These are phyloP conservation scores for Castanea crenata DNA, from an alignment of 306 rosid genomes.

Conservation along the genomic window DNA sequence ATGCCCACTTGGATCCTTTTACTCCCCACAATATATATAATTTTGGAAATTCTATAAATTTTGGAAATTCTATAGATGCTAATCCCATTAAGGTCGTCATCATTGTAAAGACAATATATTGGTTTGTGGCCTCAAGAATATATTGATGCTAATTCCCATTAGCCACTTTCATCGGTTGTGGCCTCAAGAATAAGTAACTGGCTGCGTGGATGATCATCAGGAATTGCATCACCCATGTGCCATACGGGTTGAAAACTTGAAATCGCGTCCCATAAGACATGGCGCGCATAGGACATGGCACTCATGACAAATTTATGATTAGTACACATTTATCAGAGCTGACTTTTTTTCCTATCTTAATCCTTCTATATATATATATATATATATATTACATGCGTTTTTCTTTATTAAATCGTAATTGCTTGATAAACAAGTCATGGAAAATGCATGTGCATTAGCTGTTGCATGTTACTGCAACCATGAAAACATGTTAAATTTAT, in stretches of 20 bases:
- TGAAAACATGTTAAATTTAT: background rate
- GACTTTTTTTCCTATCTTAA: conserved; percentile 22
- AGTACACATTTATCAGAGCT: conserved; percentile 9
- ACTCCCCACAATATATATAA: no score
- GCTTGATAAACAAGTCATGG: conserved; percentile 33
- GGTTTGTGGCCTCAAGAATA: conserved; percentile 2
- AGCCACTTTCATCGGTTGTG: background rate
- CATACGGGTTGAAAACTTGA: conserved; percentile 18
- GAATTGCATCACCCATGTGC: conserved; percentile 46
- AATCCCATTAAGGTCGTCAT: background rate
- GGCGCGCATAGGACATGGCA: conserved; percentile 34
- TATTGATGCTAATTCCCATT: no score
- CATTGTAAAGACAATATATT: no score
- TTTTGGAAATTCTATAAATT: no score
- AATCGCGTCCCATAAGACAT: conserved; percentile 32
- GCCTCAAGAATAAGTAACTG: background rate
- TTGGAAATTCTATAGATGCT: no score
- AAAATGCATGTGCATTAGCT: conserved; percentile 23
- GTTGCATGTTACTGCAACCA: conserved; percentile 39
- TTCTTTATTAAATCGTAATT: conserved; percentile 13
- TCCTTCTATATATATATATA: conserved; percentile 2
- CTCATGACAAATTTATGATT: conserved; percentile 9
- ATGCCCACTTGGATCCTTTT: no score
- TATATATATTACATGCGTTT: conserved; percentile 3
- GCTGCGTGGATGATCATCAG: conserved; percentile 5